A percentile compares a stretch with the other conserved stretches of the same genome.
Conservation (phyloP, 345 rosid species). For the Trapa bicornis region DNA sequence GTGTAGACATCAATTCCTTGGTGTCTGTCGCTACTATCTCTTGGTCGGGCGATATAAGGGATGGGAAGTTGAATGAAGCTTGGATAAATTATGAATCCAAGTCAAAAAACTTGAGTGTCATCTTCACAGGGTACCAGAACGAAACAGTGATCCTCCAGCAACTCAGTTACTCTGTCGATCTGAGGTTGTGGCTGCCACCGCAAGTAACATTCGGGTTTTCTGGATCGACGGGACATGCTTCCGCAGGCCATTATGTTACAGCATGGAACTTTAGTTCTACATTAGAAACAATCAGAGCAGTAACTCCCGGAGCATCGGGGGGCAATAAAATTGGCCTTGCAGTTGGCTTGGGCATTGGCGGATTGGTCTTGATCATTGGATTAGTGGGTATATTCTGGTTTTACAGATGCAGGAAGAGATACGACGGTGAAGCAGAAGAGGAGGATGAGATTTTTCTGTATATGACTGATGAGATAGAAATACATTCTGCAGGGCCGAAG, state of each 20-base stretch:
- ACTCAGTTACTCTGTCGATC: neutral
- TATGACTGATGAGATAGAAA: conserved; percentile 1
- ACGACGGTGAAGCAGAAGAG: neutral
- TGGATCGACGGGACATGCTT: neutral
- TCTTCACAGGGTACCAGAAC: conserved; percentile 1
- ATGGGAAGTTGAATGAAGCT: conserved; percentile 1
- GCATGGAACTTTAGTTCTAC: conserved; percentile 10
- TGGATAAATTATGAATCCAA: conserved; percentile 1
- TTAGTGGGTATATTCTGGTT: neutral
- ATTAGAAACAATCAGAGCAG: neutral
- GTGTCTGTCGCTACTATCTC: neutral
- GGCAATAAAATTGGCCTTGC: neutral
- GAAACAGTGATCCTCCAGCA: neutral
- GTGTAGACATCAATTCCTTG: conserved; percentile 6
- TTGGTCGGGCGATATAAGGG: neutral
- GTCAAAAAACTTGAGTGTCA: conserved; percentile 7
- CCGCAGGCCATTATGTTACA: neutral
- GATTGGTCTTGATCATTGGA: neutral
- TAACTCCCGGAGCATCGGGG: neutral
- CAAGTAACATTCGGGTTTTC: conserved; percentile 12
- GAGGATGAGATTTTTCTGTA: neutral
- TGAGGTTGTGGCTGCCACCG: conserved; percentile 1
- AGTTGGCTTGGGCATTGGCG: conserved; percentile 5
- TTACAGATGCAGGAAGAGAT: conserved; percentile 6
- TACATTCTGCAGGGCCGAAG: conserved; percentile 8